Evolutionary conservation across 768 basidiomycete genomes (phyloP).

Genomic region (Xanthoconium stramineum): DNA sequence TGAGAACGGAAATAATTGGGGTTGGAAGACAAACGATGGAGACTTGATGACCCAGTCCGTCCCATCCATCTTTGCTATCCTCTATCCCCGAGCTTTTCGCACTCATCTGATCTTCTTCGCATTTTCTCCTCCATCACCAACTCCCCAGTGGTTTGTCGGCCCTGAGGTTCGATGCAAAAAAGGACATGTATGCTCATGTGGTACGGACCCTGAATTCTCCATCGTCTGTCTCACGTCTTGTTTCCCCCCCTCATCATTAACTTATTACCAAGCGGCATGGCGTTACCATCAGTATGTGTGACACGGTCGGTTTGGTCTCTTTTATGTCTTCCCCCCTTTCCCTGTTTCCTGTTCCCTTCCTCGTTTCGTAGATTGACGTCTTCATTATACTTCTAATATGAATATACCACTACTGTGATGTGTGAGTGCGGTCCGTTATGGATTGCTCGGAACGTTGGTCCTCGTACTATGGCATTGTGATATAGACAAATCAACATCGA

Average conservation of each 20-base stretch:
- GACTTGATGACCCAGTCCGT: constrained; percentile 36
- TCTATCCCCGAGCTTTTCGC: constrained; percentile 15
- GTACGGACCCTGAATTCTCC: constrained; percentile 24
- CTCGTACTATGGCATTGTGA: no score
- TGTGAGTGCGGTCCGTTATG: no score
- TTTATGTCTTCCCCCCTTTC: neutral
- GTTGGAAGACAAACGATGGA: constrained; percentile 19
- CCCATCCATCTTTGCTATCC: constrained; percentile 32
- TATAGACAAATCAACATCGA: no score
- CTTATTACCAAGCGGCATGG: constrained; percentile 20
- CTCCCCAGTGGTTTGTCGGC: constrained; percentile 10
- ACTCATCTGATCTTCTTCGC: constrained; percentile 28
- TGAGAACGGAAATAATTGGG: neutral
- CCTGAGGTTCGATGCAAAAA: constrained; percentile 7
- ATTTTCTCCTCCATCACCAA: constrained; percentile 11
- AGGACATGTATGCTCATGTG: constrained; percentile 22
- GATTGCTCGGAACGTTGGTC: no score
- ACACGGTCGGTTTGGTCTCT: constrained; percentile 33
- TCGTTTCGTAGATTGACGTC: constrained; percentile 4
- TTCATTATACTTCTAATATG: constrained; percentile 13
- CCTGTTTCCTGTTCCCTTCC: neutral
- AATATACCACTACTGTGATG: constrained; percentile 14
- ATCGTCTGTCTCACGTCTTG: constrained; percentile 19
- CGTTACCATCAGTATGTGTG: constrained; percentile 17
- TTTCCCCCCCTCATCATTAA: constrained; percentile 11